Percentiles rank a stretch among this genome's conserved stretches.
These are phyloP conservation scores for Penicillium sp. DNA, from an alignment of 2,329 filamentous ascomycete genomes.

Conservation along the genomic window DNA sequence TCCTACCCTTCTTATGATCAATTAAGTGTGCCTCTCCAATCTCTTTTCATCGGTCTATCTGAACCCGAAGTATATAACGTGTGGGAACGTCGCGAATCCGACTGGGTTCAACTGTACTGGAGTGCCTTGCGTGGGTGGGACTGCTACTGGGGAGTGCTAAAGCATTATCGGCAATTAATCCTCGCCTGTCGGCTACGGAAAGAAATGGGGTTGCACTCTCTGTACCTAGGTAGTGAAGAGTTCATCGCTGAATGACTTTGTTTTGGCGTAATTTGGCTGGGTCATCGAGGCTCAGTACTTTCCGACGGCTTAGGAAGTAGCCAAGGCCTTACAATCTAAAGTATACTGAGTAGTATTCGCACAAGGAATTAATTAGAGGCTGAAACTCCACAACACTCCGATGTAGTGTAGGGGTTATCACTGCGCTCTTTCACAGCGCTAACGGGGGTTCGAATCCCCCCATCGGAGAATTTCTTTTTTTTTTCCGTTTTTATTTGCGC, in stretches of 20 bases:
- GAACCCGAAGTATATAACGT: slow-evolving; percentile 4
- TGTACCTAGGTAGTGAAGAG: too few species aligned
- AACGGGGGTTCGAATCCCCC: too few species aligned
- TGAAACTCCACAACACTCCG: background rate
- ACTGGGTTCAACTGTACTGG: slow-evolving; percentile 9
- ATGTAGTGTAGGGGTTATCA: slow-evolving; percentile 10
- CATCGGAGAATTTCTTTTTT: slow-evolving; percentile 1
- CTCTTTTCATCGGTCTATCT: too few species aligned
- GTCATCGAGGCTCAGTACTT: too few species aligned
- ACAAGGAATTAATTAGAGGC: background rate
- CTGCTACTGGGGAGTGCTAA: slow-evolving; percentile 20
- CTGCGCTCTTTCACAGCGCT: too few species aligned
- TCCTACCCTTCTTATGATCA: too few species aligned
- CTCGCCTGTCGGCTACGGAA: background rate
- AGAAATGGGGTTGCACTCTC: background rate
- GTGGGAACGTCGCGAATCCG: slow-evolving; percentile 22
- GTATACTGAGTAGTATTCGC: too few species aligned
- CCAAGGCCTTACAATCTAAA: too few species aligned
- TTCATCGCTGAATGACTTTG: too few species aligned
- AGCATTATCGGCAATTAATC: background rate
- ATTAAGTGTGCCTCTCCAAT: too few species aligned
- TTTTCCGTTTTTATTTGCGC: background rate
- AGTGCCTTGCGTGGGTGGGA: slow-evolving; percentile 7
- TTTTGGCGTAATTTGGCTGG: too few species aligned
- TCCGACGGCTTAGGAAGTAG: too few species aligned